These are phyloP conservation scores for Linum trigynum DNA, from an alignment of 345 rosid species.

Conservation along the genomic window DNA sequence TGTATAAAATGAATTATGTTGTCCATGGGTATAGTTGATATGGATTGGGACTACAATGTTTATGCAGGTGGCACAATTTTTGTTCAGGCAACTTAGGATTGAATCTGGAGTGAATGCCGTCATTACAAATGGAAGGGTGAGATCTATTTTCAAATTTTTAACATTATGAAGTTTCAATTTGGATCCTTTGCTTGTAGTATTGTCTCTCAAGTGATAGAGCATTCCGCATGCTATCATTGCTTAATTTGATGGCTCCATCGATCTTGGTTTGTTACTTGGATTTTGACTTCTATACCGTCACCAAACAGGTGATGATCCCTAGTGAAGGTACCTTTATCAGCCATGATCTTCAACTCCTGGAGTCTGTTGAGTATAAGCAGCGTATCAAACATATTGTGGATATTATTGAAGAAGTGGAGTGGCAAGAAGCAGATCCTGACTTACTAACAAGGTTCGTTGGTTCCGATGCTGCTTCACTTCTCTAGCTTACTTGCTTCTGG, in stretches of 20 bases:
- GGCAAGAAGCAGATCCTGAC: slow-evolving; percentile 82
- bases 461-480: slow-evolving; percentile 4
- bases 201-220: background rate
- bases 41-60: background rate
- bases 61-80: slow-evolving; percentile 56
- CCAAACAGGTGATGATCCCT: slow-evolving; percentile 53
- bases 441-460: slow-evolving; percentile 66
- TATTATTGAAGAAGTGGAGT: slow-evolving; percentile 70
- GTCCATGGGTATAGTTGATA: background rate
- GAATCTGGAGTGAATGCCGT: slow-evolving; percentile 57
- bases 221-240: background rate
- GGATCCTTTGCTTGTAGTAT: background rate
- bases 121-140: slow-evolving; percentile 93
- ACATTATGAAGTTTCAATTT: background rate
- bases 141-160: slow-evolving; percentile 10
- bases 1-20: slow-evolving; percentile 3
- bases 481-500: background rate
- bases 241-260: background rate
- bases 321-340: slow-evolving; percentile 54
- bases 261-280: background rate
- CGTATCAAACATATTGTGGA: slow-evolving; percentile 66
- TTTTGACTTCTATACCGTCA: background rate
- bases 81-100: slow-evolving; percentile 54
- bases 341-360: slow-evolving; percentile 77
- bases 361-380: slow-evolving; percentile 77